Evolutionary conservation across 2,329 filamentous ascomycete species (phyloP).

Genomic region (Aspergillus luchuensis): DNA sequence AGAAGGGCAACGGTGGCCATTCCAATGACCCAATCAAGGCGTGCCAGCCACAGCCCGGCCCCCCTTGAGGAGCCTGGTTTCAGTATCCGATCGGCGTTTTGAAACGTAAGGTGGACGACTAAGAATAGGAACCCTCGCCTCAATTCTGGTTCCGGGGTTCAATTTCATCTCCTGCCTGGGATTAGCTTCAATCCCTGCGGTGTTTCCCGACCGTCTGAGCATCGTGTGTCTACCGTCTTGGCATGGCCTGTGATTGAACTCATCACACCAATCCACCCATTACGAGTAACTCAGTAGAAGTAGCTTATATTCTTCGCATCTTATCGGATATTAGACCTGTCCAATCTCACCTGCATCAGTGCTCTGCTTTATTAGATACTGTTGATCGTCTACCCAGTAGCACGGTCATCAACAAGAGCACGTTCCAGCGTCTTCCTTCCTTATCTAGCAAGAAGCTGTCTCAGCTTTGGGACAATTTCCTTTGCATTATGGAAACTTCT

Average conservation of each 20-base stretch:
- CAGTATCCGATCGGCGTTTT: conserved; percentile 19
- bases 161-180: not conserved
- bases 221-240: not conserved
- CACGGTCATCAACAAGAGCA: too few relatives aligned
- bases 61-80: conserved; percentile 11
- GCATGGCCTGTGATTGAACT: not conserved
- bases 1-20: conserved; percentile 14
- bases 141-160: conserved; percentile 4
- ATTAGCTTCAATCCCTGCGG: not conserved
- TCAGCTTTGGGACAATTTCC: too few relatives aligned
- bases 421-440: too few relatives aligned
- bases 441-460: too few relatives aligned
- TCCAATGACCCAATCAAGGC: conserved; percentile 12
- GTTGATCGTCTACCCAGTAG: too few relatives aligned
- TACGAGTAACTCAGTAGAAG: not conserved
- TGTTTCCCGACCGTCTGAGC: not conserved
- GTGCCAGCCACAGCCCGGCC: conserved; percentile 6
- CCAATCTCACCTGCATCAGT: too few relatives aligned
- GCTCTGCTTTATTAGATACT: too few relatives aligned
- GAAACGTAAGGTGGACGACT: conserved; percentile 10
- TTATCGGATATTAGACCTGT: not conserved
- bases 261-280: not conserved
- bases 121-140: conserved; percentile 12
- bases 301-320: not conserved
- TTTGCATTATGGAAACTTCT: too few relatives aligned